Evolutionary conservation across 2,329 filamentous ascomycete species (phyloP).

Genomic region (Polytolypa hystricis): DNA sequence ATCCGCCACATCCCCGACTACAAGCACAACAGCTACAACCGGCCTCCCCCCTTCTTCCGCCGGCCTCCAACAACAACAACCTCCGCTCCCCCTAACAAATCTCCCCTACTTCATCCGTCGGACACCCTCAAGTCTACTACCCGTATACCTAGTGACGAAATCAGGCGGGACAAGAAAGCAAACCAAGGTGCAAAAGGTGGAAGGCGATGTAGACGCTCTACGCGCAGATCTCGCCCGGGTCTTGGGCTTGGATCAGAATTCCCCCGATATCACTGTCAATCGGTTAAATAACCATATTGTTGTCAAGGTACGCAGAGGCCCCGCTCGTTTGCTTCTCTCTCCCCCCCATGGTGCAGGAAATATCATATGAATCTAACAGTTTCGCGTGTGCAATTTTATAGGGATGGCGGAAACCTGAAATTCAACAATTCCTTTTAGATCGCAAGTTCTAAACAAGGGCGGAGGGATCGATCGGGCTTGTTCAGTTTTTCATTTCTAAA

Average conservation of each 20-base stretch:
- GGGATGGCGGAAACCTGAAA: slow-evolving; percentile 41
- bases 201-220: slow-evolving; percentile 58
- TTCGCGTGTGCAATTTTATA: too few relatives aligned
- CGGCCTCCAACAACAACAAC: too few relatives aligned
- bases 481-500: too few relatives aligned
- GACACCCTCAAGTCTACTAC: slow-evolving; percentile 58
- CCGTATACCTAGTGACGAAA: slow-evolving; percentile 65
- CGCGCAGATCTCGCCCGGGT: slow-evolving; percentile 50
- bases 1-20: neutral
- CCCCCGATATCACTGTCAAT: slow-evolving; percentile 39
- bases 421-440: slow-evolving; percentile 38
- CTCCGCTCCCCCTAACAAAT: slow-evolving; percentile 28
- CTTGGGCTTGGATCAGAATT: slow-evolving; percentile 43
- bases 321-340: neutral
- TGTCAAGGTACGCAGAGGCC: slow-evolving; percentile 50
- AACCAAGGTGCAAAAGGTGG: slow-evolving; percentile 67
- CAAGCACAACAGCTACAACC: neutral
- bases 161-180: slow-evolving; percentile 63
- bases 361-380: too few relatives aligned
- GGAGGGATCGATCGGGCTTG: too few relatives aligned
- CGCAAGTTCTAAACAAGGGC: slow-evolving; percentile 36
- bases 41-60: slow-evolving; percentile 2
- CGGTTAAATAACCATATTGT: slow-evolving; percentile 60
- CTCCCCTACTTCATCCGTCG: slow-evolving; percentile 61
- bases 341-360: too few relatives aligned